A percentile compares a stretch with the other conserved stretches of the same genome.
Conservation (phyloP, 139 green algal genomes). For the Chlorella sp. region DNA sequence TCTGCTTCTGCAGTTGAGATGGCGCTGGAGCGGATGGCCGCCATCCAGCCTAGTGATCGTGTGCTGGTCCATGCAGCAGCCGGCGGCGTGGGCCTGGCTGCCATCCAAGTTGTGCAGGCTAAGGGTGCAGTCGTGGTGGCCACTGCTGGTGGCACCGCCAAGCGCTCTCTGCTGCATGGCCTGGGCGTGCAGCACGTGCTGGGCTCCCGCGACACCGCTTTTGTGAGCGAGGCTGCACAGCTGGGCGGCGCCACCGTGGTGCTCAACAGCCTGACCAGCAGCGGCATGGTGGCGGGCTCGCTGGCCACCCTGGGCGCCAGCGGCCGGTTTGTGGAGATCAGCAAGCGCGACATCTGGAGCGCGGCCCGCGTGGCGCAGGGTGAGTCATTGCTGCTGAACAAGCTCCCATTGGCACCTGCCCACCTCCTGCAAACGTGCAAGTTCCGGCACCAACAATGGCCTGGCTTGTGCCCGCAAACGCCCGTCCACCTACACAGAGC, state of each 20-base stretch:
- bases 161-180: slow-evolving; percentile 70
- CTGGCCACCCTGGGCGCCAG: slow-evolving; percentile 61
- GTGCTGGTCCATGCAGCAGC: slow-evolving; percentile 82
- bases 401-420: too few species aligned
- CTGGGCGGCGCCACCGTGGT: slow-evolving; percentile 39
- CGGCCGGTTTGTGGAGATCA: slow-evolving; percentile 84
- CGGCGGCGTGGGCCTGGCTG: slow-evolving; percentile 85
- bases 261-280: slow-evolving; percentile 87
- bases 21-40: slow-evolving; percentile 54
- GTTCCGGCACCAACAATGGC: too few species aligned
- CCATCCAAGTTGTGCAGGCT: slow-evolving; percentile 57
- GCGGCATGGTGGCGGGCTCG: slow-evolving; percentile 82
- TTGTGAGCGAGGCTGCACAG: slow-evolving; percentile 36
- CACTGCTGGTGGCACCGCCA: slow-evolving; percentile 73
- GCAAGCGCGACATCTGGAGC: slow-evolving; percentile 91
- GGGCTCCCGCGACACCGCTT: slow-evolving; percentile 69
- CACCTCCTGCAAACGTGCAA: too few species aligned
- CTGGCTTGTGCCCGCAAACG: too few species aligned
- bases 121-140: slow-evolving; percentile 52
- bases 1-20: slow-evolving; percentile 47
- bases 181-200: slow-evolving; percentile 54
- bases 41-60: slow-evolving; percentile 36
- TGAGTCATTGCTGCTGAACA: neutral
- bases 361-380: slow-evolving; percentile 55
- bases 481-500: slow-evolving; percentile 44